Evolutionary conservation across 2,329 filamentous ascomycete species (phyloP).

Genomic region (Cordyceps cicadae): DNA sequence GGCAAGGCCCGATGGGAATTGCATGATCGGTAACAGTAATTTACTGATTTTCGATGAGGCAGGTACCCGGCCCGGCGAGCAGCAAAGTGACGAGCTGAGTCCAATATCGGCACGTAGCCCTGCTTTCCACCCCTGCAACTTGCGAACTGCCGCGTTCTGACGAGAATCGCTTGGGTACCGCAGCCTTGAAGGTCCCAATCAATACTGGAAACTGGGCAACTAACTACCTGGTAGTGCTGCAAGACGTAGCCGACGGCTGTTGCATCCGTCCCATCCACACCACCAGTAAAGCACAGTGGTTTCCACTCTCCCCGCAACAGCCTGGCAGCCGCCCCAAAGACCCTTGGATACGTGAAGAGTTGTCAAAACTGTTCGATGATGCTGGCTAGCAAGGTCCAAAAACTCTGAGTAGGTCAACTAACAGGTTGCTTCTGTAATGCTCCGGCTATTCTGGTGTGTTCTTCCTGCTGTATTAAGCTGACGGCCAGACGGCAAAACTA

Average conservation of each 20-base stretch:
- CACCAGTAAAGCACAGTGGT: not conserved
- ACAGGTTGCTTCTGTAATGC: not conserved
- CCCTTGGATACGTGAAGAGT: not conserved
- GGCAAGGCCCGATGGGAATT: not conserved
- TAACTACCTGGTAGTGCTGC: not conserved
- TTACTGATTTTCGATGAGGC: slow-evolving; percentile 2
- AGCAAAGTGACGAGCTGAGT: not conserved
- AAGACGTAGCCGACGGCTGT: not conserved
- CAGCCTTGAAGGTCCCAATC: not conserved
- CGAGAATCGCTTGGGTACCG: not conserved
- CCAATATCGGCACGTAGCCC: not conserved
- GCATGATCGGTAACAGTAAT: not conserved
- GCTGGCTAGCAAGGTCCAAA: not conserved
- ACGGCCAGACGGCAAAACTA: not conserved
- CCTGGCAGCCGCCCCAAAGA: not conserved
- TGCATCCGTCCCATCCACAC: not conserved
- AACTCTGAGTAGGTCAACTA: not conserved
- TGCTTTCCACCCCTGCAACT: not conserved
- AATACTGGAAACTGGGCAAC: not conserved
- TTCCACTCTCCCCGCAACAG: not conserved
- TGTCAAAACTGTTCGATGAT: not conserved
- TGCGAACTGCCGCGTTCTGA: slow-evolving; percentile 5
- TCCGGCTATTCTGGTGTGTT: not conserved
- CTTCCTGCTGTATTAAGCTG: not conserved
- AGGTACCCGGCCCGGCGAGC: not conserved